Conservation (phyloP, 2,329 filamentous ascomycete genomes). For the Ascochyta fabae region DNA sequence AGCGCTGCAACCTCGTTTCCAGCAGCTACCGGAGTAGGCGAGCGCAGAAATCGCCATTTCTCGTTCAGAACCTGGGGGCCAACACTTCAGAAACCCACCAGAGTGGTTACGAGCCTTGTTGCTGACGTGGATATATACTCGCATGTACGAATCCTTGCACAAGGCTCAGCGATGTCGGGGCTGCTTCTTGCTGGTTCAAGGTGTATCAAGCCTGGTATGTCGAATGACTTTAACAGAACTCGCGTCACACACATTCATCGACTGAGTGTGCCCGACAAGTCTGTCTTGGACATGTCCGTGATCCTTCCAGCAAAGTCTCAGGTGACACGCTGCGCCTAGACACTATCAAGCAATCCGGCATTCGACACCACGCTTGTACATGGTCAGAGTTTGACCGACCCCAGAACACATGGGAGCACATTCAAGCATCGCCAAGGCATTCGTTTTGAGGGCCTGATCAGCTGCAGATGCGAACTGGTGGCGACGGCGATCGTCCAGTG, state of each 20-base stretch:
- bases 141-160: not conserved
- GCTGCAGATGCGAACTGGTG: slow-evolving; percentile 12
- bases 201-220: not conserved
- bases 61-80: not conserved
- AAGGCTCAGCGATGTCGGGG: not conserved
- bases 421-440: slow-evolving; percentile 3
- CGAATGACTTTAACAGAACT: not conserved
- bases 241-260: not conserved
- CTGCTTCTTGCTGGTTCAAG: not conserved
- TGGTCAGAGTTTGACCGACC: not conserved
- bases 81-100: not conserved
- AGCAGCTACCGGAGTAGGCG: slow-evolving; percentile 1
- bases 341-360: not conserved
- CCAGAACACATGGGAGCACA: not conserved
- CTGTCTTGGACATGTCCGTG: too few species aligned
- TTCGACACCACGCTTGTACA: not conserved
- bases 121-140: not conserved
- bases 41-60: not conserved
- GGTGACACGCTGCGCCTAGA: not conserved
- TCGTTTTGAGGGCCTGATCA: not conserved
- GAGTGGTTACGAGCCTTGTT: slow-evolving; percentile 3
- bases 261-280: not conserved
- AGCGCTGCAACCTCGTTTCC: not conserved
- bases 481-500: slow-evolving; percentile 13
- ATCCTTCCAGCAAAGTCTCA: not conserved